Base-by-base conservation (phyloP, 352 stramenopile genomes). In the Globisporangium takayamanum region DNA sequence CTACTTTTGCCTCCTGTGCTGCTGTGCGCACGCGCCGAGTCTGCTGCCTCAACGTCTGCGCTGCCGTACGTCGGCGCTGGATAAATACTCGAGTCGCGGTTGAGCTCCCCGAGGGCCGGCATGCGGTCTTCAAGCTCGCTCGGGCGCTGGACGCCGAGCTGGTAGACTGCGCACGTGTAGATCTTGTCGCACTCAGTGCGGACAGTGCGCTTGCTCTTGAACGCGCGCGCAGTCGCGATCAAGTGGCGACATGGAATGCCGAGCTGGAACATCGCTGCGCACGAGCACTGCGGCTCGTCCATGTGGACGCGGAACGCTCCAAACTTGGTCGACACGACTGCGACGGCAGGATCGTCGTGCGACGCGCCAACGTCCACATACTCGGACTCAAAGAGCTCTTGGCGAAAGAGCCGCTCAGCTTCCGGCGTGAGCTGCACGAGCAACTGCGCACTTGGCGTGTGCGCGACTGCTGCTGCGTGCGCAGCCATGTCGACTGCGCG, bases 201-300 rank as follows among this genome's bases (percentile, higher is more conserved):
- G 33, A 91, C 66, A 49, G 68, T 67, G 15, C 65, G 66, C 26
- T 89, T 76, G 41, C 77, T 78, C 5, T 65, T 76, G 44, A 89
- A 89, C 46, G 88, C 66, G 47, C 83, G 66, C 20, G 72, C 76
- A 8, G 80, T 74, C 3, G 83, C 80, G 53, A 93, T 83, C 41
- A 89, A 83, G 57, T 93, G 83, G 22, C 80, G 80, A 20, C 83
- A 93, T n/a, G 80, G 83, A 51, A 90, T 74, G 2, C 80, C 80
- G 41, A 91, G 46, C 57, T 93, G 83, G 62, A 80, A 83, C 71
- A 88, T 88, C 44, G 77, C 58, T 1, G 77, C 67, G 49, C 83
- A 93, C 18, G 83, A 86, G 60, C 83, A 93, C 3, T 74, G 84
- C 30, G 74, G 65, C 51, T 87, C 51, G 16, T 64, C 68, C 12